phyloP scores from a whole-genome alignment of 108 stramenopile species.

The Nitzschia inconspicua region DNA sequence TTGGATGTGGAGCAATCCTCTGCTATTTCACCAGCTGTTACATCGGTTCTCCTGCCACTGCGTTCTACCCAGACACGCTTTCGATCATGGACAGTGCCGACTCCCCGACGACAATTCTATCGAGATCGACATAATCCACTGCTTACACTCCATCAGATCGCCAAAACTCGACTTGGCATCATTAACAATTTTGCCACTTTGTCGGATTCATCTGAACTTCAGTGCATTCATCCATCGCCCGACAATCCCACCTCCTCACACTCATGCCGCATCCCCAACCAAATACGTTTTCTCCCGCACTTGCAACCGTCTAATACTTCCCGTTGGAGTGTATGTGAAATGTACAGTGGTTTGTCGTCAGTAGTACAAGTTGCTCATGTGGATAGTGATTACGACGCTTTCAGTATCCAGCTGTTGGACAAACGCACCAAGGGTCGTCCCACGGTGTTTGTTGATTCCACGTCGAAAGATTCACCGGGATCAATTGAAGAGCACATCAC shows the following conservation, averaged over 20 bases:
- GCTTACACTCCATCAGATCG: slow-evolving; percentile 4
- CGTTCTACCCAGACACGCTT: too few relatives aligned
- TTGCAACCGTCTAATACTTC: neutral
- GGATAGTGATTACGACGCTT: slow-evolving; percentile 22
- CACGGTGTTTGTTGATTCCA: slow-evolving; percentile 11
- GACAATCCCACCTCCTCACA: neutral
- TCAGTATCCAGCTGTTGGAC: slow-evolving; percentile 14
- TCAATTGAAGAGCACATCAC: slow-evolving; percentile 10
- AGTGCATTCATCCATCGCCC: too few relatives aligned
- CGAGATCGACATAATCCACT: slow-evolving; percentile 9
- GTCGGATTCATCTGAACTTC: too few relatives aligned
- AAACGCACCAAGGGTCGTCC: too few relatives aligned
- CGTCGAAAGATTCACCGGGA: neutral
- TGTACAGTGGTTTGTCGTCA: neutral
- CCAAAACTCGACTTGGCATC: too few relatives aligned
- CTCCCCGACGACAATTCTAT: slow-evolving; percentile 7
- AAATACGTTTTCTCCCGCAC: neutral
- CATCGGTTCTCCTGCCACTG: too few relatives aligned
- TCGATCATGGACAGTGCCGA: neutral
- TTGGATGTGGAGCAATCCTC: too few relatives aligned
- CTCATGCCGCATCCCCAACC: neutral
- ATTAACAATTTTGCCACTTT: too few relatives aligned
- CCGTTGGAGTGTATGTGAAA: slow-evolving; percentile 14
- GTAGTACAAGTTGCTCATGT: slow-evolving; percentile 25
- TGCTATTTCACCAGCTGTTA: too few relatives aligned